A percentile compares a stretch with the other conserved stretches of the same genome.
phyloP scores from a whole-genome alignment of 2,329 filamentous ascomycete genomes.

The Xylaria sp. region DNA sequence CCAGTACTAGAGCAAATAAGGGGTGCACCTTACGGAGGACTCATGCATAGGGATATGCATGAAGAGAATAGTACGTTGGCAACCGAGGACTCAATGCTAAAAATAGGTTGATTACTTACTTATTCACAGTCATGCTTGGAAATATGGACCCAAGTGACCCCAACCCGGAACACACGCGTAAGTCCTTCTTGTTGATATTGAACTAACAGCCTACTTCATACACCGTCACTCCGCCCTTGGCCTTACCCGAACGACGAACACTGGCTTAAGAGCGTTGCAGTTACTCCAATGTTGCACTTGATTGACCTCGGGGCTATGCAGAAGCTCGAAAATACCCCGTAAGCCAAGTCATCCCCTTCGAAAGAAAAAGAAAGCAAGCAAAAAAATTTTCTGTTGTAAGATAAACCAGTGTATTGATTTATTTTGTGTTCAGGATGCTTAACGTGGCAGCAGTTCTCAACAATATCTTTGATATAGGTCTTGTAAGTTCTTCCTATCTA shows the following conservation, averaged over 20 bases:
- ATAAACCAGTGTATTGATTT: background rate
- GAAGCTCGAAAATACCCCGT: background rate
- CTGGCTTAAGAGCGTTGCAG: background rate
- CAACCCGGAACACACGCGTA: background rate
- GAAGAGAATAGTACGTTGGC: slow-evolving; percentile 2
- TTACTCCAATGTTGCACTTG: slow-evolving; percentile 11
- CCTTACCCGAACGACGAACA: too few relatives aligned
- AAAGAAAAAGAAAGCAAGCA: too few relatives aligned
- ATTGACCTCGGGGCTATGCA: slow-evolving; percentile 6
- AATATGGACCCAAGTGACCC: background rate
- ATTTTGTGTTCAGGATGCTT: background rate
- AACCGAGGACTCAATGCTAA: background rate
- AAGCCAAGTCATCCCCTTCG: background rate
- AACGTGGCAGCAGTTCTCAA: background rate
- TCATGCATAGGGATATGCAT: slow-evolving; percentile 9
- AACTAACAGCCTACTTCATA: background rate
- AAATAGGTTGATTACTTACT: background rate
- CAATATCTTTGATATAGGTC: slow-evolving; percentile 11
- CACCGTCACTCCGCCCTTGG: too few relatives aligned
- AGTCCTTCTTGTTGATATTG: background rate
- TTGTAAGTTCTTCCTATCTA: background rate
- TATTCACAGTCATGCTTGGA: slow-evolving; percentile 15
- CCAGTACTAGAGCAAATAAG: background rate
- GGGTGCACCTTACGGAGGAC: background rate
- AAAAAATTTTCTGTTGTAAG: background rate